Conservation (phyloP, 2,329 filamentous ascomycete genomes). For the Chrysoporthe puriensis region DNA sequence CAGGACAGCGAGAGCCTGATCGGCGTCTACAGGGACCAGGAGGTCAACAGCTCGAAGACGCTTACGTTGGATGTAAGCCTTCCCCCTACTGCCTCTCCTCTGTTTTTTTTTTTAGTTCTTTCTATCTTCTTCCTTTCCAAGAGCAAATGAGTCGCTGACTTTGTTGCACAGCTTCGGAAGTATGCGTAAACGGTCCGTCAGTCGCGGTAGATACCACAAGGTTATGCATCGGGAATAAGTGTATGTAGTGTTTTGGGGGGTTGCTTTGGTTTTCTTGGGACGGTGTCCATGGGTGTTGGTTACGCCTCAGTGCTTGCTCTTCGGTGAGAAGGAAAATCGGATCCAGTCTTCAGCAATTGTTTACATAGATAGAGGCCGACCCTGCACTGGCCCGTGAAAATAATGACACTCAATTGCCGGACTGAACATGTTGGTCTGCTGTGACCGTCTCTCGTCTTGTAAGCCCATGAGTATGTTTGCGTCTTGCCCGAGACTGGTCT, state of each 20-base stretch:
- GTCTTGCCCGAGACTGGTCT: no score
- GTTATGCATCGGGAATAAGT: neutral
- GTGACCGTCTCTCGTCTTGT: no score
- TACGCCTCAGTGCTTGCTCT: neutral
- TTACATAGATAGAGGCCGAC: neutral
- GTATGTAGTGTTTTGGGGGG: neutral
- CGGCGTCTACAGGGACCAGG: constrained; percentile 93
- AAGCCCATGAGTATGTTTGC: neutral
- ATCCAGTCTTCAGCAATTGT: neutral
- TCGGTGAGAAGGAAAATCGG: neutral
- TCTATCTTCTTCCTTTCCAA: neutral
- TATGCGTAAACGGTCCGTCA: constrained; percentile 11
- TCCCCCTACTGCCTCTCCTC: neutral
- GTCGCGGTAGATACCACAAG: neutral
- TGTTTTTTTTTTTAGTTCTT: constrained; percentile 15
- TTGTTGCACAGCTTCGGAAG: constrained; percentile 21
- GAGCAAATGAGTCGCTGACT: constrained; percentile 1
- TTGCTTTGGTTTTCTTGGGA: neutral
- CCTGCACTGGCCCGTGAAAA: constrained; percentile 6
- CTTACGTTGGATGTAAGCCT: constrained; percentile 89
- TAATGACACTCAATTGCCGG: constrained; percentile 9
- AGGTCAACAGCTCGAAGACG: constrained; percentile 87
- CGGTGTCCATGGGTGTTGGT: neutral
- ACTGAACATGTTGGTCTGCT: no score
- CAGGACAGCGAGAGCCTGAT: constrained; percentile 96